Base-by-base conservation (phyloP, 768 basidiomycete species). In the Dictyophora rubrovolvata region DNA sequence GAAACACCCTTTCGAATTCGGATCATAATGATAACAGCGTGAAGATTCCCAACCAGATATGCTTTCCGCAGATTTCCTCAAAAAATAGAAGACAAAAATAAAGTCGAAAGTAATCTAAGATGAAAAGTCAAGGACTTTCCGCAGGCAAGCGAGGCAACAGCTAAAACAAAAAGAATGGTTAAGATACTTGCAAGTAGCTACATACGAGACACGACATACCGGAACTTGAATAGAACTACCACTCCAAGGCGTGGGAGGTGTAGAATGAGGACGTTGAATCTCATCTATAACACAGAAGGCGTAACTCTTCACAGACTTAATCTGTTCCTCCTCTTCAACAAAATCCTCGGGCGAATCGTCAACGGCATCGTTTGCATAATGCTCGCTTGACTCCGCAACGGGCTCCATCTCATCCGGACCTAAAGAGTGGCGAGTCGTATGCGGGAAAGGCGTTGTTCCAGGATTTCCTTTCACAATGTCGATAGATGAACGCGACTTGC, bases 91-190 rank as follows among this genome's bases (percentile, higher is more conserved):
- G 42, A 42, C 12, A 9, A 14, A 12, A n/a, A 42, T 2, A 42
- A 42, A 42, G 4, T 42, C 14, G 42, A 42, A 42, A 42, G 2
- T 3, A 42, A 14, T 12, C n/a, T 12, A 42, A 4, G 42, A 42
- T 14, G 42, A 9, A 17, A 68, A 63, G 11, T 73, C 74, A 7
- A 82, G 77, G 70, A 76, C 63, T 84, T 87, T 62, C 7, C 64
- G 55, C 61, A 18, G 36, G 11, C 34, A 23, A 47, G 37, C 61
- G 55, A 21, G 60, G 49, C 1, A 42, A 20, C 48, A 21, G 34
- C 55, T 62, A 28, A 56, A 57, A 42, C 22, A 33, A 48, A 52
- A 21, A n/a, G 60, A 10, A 36, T 23, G 17, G 14, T 21, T 28
- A 33, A 47, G 53, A 58, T 49, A 54, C 53, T 18, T 55, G 3